Evolutionary conservation across 2,329 filamentous ascomycete genomes (phyloP).

Genomic region (Pseudocercospora crystallina): DNA sequence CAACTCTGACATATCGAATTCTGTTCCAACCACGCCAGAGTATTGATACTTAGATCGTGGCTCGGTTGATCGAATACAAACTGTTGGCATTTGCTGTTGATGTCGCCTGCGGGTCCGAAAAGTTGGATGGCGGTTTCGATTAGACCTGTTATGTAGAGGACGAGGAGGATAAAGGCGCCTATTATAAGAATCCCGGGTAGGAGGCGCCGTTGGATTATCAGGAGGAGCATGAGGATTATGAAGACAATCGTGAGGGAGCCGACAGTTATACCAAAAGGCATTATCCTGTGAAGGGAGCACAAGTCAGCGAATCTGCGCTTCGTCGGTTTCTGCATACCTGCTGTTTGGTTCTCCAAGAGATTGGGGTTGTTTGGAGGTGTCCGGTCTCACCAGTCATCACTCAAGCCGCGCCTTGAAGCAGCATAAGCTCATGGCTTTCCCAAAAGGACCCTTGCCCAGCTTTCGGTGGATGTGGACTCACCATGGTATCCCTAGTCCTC

Average conservation of each 20-base stretch:
- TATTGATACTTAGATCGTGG: constrained; percentile 53
- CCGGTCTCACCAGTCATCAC: too few relatives aligned
- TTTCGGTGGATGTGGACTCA: constrained; percentile 36
- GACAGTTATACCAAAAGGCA: constrained; percentile 62
- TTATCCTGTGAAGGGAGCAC: constrained; percentile 50
- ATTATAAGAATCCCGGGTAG: constrained; percentile 61
- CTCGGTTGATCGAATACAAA: constrained; percentile 53
- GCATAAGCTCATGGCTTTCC: too few relatives aligned
- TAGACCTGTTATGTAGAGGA: constrained; percentile 61
- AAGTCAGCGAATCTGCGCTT: constrained; percentile 1
- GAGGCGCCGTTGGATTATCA: constrained; percentile 56
- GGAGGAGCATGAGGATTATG: constrained; percentile 58
- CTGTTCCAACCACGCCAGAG: constrained; percentile 63
- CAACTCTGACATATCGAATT: constrained; percentile 63
- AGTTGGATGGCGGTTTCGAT: constrained; percentile 64
- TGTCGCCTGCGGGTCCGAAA: constrained; percentile 56
- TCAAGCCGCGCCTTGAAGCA: too few relatives aligned
- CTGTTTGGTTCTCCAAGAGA: too few relatives aligned
- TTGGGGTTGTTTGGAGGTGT: too few relatives aligned
- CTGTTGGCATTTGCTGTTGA: constrained; percentile 59
- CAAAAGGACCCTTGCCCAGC: too few relatives aligned
- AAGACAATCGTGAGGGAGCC: constrained; percentile 58
- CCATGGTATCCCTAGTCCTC: constrained; percentile 59
- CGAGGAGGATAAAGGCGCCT: constrained; percentile 61
- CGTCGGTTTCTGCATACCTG: background rate